Conservation (phyloP, 2,329 filamentous ascomycete genomes). For the Hymenotorrendiella dingleyae region DNA sequence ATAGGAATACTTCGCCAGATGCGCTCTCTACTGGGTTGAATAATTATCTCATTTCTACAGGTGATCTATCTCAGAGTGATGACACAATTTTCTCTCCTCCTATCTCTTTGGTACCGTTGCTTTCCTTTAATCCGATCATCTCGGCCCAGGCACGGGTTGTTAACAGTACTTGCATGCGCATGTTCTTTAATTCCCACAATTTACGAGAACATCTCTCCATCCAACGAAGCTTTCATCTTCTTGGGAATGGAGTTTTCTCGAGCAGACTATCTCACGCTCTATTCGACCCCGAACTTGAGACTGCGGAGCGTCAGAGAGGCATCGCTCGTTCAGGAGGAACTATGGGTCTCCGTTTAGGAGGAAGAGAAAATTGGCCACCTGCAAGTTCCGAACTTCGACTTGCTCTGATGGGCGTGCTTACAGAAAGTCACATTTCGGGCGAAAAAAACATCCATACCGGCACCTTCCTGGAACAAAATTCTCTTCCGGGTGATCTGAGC, state of each 20-base stretch:
- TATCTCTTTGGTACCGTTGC: constrained; percentile 49
- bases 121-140: constrained; percentile 73
- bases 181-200: constrained; percentile 70
- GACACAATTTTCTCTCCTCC: constrained; percentile 26
- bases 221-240: constrained; percentile 74
- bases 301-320: constrained; percentile 67
- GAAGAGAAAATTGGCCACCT: constrained; percentile 81
- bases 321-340: constrained; percentile 61
- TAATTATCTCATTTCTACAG: constrained; percentile 16
- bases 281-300: constrained; percentile 77
- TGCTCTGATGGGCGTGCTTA: constrained; percentile 77
- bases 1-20: constrained; percentile 14
- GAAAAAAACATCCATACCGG: constrained; percentile 25
- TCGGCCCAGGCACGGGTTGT: constrained; percentile 69
- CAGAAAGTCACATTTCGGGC: constrained; percentile 58
- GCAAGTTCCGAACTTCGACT: constrained; percentile 89
- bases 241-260: constrained; percentile 80
- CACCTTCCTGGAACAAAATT: constrained; percentile 28
- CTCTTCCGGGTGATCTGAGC: constrained; percentile 63
- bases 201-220: constrained; percentile 67
- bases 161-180: constrained; percentile 67
- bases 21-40: constrained; percentile 20
- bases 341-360: constrained; percentile 80
- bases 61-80: constrained; percentile 5
- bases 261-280: constrained; percentile 74